These are phyloP conservation scores for Emydomyces testavorans DNA, from an alignment of 2,329 filamentous ascomycete species.

Conservation along the genomic window DNA sequence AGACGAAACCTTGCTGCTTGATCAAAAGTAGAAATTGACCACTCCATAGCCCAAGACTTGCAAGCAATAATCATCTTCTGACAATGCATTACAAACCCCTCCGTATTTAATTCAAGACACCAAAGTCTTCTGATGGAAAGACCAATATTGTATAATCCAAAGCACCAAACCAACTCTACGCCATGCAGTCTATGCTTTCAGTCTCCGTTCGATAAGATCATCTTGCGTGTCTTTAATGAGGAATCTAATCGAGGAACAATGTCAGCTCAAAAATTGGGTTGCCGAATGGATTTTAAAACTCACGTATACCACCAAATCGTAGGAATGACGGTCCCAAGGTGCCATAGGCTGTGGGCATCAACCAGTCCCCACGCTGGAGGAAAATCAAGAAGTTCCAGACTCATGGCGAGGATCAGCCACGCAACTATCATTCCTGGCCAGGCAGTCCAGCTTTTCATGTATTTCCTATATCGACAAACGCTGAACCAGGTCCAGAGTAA, in stretches of 20 bases:
- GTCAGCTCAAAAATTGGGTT: slow-evolving; percentile 3
- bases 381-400: slow-evolving; percentile 89
- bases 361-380: slow-evolving; percentile 69
- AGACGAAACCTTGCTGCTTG: no score
- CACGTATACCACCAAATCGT: slow-evolving; percentile 91
- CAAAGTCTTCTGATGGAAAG: not conserved
- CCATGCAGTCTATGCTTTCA: slow-evolving; percentile 46
- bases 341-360: slow-evolving; percentile 93
- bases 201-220: slow-evolving; percentile 59
- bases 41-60: no score
- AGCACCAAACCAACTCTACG: not conserved
- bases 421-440: slow-evolving; percentile 87
- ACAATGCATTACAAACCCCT: no score
- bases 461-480: slow-evolving; percentile 58
- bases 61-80: no score
- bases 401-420: slow-evolving; percentile 89
- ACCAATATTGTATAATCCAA: no score
- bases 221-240: slow-evolving; percentile 74
- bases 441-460: slow-evolving; percentile 64
- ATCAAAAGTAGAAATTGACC: no score
- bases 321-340: slow-evolving; percentile 80
- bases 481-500: slow-evolving; percentile 78
- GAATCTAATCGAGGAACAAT: slow-evolving; percentile 49
- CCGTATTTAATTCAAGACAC: no score
- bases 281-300: slow-evolving; percentile 33